These are phyloP conservation scores for Cyclocybe cylindracea DNA, from an alignment of 768 basidiomycete genomes.

Conservation along the genomic window DNA sequence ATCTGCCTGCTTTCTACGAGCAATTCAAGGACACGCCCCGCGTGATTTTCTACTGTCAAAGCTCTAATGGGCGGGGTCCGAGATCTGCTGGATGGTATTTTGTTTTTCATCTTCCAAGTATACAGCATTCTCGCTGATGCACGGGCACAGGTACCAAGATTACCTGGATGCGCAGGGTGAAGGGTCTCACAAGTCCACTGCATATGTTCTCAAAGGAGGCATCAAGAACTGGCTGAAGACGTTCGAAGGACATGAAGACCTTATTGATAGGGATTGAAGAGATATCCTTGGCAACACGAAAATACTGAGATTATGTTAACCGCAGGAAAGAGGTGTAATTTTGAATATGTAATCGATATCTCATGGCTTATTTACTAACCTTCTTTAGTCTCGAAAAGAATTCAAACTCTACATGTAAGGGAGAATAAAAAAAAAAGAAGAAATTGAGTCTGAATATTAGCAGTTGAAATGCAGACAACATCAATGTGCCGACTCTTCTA, in stretches of 20 bases:
- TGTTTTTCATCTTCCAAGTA: neutral
- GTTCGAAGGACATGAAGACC: conserved; percentile 5
- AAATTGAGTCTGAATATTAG: no score
- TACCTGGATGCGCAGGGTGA: conserved; percentile 2
- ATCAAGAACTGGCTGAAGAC: conserved; percentile 11
- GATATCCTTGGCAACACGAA: no score
- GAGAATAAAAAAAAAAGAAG: no score
- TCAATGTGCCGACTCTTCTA: no score
- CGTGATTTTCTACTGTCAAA: conserved; percentile 58
- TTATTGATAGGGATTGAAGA: conserved; percentile 6
- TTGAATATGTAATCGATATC: no score
- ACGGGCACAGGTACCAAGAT: conserved; percentile 6
- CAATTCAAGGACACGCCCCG: conserved; percentile 36
- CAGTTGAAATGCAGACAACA: no score
- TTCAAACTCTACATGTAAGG: no score
- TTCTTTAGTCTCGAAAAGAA: no score
- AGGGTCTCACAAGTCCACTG: neutral
- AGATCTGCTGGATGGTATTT: conserved; percentile 57
- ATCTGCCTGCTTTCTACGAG: conserved; percentile 41
- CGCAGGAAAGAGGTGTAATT: no score
- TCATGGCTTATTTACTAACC: no score
- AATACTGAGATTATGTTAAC: no score
- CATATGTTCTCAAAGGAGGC: conserved; percentile 7
- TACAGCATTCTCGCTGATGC: no score
- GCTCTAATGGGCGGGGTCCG: conserved; percentile 52